Evolutionary conservation across 164 flowering plant genomes (phyloP).

Genomic region (Magnolia changhungtana): DNA sequence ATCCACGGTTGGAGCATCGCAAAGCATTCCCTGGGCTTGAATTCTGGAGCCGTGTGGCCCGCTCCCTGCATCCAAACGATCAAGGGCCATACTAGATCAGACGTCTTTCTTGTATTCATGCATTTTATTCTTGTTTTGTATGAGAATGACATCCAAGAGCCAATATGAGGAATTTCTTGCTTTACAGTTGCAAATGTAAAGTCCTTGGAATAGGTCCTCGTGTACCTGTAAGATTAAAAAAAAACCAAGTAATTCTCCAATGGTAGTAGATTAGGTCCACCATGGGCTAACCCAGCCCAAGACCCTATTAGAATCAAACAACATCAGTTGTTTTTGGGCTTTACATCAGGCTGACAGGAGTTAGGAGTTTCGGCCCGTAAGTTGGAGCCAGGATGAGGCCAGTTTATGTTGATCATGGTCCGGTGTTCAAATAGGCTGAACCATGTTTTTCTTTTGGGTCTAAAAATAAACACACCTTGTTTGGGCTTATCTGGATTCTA

Average conservation of each 20-base stretch:
- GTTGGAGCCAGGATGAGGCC: too few species aligned
- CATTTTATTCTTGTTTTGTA: background rate
- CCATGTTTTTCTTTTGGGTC: too few species aligned
- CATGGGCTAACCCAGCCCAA: too few species aligned
- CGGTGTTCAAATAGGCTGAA: too few species aligned
- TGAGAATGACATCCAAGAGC: background rate
- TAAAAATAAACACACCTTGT: too few species aligned
- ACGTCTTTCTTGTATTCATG: background rate
- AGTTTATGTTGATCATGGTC: too few species aligned
- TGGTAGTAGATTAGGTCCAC: background rate
- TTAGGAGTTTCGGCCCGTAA: too few species aligned
- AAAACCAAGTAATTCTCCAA: background rate
- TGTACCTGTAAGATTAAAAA: conserved; percentile 26
- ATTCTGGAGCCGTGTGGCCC: conserved; percentile 18
- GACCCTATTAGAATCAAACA: too few species aligned
- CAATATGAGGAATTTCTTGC: conserved; percentile 10
- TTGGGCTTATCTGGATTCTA: too few species aligned
- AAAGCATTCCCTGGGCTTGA: conserved; percentile 14
- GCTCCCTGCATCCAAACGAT: conserved; percentile 14
- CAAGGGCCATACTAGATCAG: background rate
- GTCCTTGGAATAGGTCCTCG: conserved; percentile 38
- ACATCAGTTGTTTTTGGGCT: too few species aligned
- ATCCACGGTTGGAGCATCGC: conserved; percentile 15
- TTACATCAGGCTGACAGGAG: too few species aligned
- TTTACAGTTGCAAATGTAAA: conserved; percentile 59